Evolutionary conservation across 2,329 filamentous ascomycete species (phyloP).

Genomic region (Fusarium humuli): DNA sequence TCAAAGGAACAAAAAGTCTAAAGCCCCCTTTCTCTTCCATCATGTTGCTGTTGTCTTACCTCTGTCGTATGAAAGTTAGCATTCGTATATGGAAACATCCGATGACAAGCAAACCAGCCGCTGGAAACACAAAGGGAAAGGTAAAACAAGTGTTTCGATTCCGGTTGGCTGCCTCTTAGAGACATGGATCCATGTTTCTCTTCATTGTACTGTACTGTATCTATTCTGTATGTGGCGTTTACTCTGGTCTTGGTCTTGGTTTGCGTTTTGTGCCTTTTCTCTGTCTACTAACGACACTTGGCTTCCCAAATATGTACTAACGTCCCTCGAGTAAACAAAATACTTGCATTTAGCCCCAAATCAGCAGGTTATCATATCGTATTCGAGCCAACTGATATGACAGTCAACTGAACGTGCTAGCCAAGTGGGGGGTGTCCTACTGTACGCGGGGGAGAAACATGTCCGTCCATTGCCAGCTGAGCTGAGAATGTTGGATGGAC

Average conservation of each 20-base stretch:
- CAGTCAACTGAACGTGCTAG: slow-evolving; percentile 1
- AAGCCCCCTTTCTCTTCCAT: slow-evolving; percentile 1
- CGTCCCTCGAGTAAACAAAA: slow-evolving; percentile 8
- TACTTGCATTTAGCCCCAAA: slow-evolving; percentile 8
- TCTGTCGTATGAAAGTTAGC: slow-evolving; percentile 7
- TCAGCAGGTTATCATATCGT: slow-evolving; percentile 4
- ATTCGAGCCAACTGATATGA: not conserved
- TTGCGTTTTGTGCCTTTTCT: not conserved
- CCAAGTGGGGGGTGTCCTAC: slow-evolving; percentile 7
- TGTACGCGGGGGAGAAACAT: not conserved
- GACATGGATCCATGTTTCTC: not conserved
- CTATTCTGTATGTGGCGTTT: not conserved
- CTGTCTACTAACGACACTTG: not conserved
- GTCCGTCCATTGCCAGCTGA: not conserved
- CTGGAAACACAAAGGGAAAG: slow-evolving; percentile 11
- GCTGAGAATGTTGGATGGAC: not conserved
- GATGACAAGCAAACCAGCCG: slow-evolving; percentile 2
- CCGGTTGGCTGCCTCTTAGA: slow-evolving; percentile 11
- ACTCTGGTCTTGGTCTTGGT: not conserved
- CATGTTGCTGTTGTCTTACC: not conserved
- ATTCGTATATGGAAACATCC: slow-evolving; percentile 18
- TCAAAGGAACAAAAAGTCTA: slow-evolving; percentile 12
- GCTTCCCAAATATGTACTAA: not conserved
- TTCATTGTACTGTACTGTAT: not conserved
- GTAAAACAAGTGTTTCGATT: slow-evolving; percentile 13